Base-by-base conservation (phyloP, 345 rosid genomes). In the Rhodamnia rubescens region DNA sequence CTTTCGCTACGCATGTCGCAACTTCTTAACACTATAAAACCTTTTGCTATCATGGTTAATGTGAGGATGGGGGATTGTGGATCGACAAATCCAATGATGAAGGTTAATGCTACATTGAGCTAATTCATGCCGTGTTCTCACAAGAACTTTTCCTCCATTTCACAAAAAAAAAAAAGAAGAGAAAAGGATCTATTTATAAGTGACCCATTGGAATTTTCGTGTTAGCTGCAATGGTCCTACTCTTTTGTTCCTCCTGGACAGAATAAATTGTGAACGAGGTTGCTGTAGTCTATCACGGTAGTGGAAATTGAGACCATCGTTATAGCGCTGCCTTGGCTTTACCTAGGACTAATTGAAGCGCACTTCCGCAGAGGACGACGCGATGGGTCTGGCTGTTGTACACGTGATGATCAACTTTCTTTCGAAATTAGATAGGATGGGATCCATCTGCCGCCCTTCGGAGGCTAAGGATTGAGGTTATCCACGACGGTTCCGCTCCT, bases 401-500 rank as follows among this genome's bases (percentile, higher is more conserved):
- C 40, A 3, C 3, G 40, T 36, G 40, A 36, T 36, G 40, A 36
- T 36, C 40, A 36, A 36, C 40, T 36, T 36, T 29, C 75, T 7
- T 15, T 61, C 7, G 22, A 29, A 29, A 29, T 16, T 29, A 61
- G 42, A 29, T 61, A 15, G 42, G 75, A 29, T 14, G 9, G 75
- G 75, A 29, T 59, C 74, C 75, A 15, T 61, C 42, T 29, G 32
- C 75, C 21, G 5, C 0, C 0, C 74, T 59, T 0, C 16, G 36
- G 36, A 59, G 69, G 36, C 36, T 59, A n/a, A 59, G 69, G 16
- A 59, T 59, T 27, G 36, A 59, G 18, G 36, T 59, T 59, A n/a
- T n/a, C 27, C 74, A 61, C 42, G 8, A 61, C 7, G 42, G 75
- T 4, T 15, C 22, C 32, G 0, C 3, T 29, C 0, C 1, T 61